A percentile compares a stretch with the other conserved stretches of the same genome.
Conservation (phyloP, 176 grass and related monocot species). For the Carex pumila region DNA sequence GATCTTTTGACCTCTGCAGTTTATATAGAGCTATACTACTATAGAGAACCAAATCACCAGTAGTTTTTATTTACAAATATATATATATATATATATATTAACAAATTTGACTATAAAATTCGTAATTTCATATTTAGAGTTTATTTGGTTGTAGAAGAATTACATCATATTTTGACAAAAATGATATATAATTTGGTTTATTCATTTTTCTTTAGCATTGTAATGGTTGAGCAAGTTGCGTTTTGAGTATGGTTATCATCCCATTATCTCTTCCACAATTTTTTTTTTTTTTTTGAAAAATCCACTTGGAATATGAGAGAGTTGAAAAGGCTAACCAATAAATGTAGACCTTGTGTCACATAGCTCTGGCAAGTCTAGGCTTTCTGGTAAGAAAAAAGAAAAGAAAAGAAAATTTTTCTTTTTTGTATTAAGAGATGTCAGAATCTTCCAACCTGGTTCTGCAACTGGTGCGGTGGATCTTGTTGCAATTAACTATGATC, state of each 20-base stretch:
- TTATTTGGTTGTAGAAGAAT: not conserved
- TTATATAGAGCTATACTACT: not conserved
- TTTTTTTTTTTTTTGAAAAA: no score
- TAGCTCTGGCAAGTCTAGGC: not conserved
- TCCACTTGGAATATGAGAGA: not conserved
- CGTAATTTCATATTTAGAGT: not conserved
- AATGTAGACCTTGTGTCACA: not conserved
- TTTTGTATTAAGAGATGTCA: not conserved
- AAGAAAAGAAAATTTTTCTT: not conserved
- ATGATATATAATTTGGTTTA: not conserved
- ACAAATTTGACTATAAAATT: not conserved
- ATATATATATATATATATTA: no score
- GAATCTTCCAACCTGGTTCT: slow-evolving; percentile 18
- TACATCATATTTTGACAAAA: not conserved
- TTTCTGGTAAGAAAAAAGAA: not conserved
- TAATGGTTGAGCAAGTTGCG: not conserved
- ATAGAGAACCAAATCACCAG: not conserved
- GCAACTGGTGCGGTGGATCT: not conserved
- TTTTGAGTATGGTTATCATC: not conserved
- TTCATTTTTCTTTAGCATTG: not conserved
- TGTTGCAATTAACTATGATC: not conserved
- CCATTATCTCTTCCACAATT: not conserved
- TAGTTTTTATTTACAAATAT: not conserved
- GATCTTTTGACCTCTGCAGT: not conserved
- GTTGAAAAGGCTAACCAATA: not conserved